phyloP scores from a whole-genome alignment of 2,329 filamentous ascomycete species.

The Microdochium nivale region DNA sequence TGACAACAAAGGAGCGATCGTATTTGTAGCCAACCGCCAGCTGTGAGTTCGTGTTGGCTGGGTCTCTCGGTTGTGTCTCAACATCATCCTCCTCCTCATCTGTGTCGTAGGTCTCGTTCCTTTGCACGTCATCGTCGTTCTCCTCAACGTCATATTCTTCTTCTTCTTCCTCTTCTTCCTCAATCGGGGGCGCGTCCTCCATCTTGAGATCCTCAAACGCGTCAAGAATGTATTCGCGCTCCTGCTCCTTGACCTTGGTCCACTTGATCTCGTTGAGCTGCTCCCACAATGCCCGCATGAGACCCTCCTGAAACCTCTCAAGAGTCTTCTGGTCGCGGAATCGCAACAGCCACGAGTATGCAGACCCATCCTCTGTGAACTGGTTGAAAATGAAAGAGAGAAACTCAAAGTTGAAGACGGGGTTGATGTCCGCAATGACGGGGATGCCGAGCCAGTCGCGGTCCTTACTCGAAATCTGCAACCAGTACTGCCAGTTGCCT shows the following conservation, averaged over 20 bases:
- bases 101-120: conserved; percentile 58
- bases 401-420: conserved; percentile 98
- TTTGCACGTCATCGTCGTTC: conserved; percentile 52
- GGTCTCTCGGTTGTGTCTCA: conserved; percentile 55
- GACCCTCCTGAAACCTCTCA: conserved; percentile 82
- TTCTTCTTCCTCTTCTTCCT: conserved; percentile 41
- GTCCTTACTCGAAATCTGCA: conserved; percentile 70
- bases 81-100: conserved; percentile 76
- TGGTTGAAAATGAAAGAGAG: conserved; percentile 99
- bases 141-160: conserved; percentile 53
- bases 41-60: conserved; percentile 79
- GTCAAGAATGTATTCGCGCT: conserved; percentile 89
- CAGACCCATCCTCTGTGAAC: conserved; percentile 78
- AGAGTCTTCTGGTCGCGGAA: conserved; percentile 78
- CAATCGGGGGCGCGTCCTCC: conserved; percentile 61
- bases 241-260: conserved; percentile 84
- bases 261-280: conserved; percentile 91
- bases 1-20: conserved; percentile 92
- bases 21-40: conserved; percentile 95
- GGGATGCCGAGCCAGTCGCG: conserved; percentile 82
- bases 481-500: conserved; percentile 91
- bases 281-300: conserved; percentile 96
- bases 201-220: conserved; percentile 92
- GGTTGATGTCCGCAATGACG: conserved; percentile 86
- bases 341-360: conserved; percentile 89